These are phyloP conservation scores for Gaillardinia entomophila DNA, from an alignment of 805 yeast genomes.

Conservation along the genomic window DNA sequence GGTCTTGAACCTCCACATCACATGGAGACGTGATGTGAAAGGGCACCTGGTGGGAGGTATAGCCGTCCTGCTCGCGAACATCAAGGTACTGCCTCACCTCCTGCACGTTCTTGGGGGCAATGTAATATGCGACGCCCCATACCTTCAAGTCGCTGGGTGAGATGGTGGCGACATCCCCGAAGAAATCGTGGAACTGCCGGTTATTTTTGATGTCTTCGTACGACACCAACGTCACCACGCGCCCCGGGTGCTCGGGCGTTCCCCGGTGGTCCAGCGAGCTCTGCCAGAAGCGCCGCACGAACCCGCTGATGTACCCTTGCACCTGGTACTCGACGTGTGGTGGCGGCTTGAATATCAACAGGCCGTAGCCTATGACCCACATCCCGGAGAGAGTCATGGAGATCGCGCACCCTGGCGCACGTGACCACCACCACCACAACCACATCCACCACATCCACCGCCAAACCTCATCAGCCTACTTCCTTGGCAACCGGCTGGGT, in stretches of 20 bases:
- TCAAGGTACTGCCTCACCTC: constrained; percentile 69
- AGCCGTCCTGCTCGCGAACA: constrained; percentile 85
- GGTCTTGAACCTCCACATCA: constrained; percentile 1
- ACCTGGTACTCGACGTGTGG: constrained; percentile 57
- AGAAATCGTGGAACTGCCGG: constrained; percentile 24
- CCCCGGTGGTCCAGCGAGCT: constrained; percentile 87
- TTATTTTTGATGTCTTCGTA: constrained; percentile 45
- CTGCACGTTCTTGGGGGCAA: constrained; percentile 56
- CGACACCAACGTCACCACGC: constrained; percentile 80
- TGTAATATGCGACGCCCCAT: constrained; percentile 82
- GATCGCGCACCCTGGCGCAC: not conserved
- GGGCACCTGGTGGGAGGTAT: constrained; percentile 60
- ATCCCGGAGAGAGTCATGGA: constrained; percentile 27
- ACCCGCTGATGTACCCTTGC: constrained; percentile 74
- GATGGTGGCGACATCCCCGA: constrained; percentile 13
- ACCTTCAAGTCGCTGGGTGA: constrained; percentile 44
- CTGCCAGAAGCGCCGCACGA: constrained; percentile 85
- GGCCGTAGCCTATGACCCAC: constrained; percentile 91
- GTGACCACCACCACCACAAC: too few relatives aligned
- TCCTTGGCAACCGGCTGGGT: too few relatives aligned
- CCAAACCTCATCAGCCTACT: too few relatives aligned
- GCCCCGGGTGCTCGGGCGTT: constrained; percentile 77
- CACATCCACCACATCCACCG: too few relatives aligned
- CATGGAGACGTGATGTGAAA: constrained; percentile 43
- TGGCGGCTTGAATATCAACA: constrained; percentile 86